phyloP scores from a whole-genome alignment of 768 basidiomycete species.

The Lactarius tabidus region DNA sequence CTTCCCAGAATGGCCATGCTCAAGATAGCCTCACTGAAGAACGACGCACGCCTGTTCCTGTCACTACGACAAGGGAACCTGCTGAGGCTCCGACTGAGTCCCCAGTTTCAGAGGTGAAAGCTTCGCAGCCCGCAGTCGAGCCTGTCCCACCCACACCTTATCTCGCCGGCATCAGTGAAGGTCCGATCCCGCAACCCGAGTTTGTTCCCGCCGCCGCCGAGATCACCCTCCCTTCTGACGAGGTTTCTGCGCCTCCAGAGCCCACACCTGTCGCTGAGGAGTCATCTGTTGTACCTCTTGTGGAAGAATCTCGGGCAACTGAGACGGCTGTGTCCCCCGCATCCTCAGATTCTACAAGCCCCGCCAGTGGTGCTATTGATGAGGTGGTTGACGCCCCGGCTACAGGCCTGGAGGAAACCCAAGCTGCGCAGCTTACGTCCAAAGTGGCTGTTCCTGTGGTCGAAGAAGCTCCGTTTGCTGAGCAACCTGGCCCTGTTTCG shows the following conservation, averaged over 20 bases:
- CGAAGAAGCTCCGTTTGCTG: background rate
- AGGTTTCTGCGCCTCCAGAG: slow-evolving; percentile 10
- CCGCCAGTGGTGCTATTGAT: background rate
- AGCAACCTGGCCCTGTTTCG: background rate
- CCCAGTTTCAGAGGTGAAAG: slow-evolving; percentile 6
- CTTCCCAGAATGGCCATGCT: slow-evolving; percentile 13
- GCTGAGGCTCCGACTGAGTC: slow-evolving; percentile 24
- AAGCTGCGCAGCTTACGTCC: background rate
- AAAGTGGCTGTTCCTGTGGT: background rate
- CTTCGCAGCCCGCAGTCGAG: background rate
- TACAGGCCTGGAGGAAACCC: background rate
- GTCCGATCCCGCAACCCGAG: slow-evolving; percentile 32
- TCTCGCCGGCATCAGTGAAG: background rate
- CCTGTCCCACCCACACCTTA: background rate
- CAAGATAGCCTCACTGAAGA: background rate
- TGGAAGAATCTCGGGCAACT: background rate
- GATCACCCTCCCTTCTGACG: slow-evolving; percentile 2
- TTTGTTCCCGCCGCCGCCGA: slow-evolving; percentile 20
- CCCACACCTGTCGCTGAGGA: slow-evolving; percentile 8
- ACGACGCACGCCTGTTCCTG: background rate
- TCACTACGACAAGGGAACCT: slow-evolving; percentile 33
- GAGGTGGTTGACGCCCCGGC: background rate
- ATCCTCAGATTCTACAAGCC: background rate
- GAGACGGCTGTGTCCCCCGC: background rate
- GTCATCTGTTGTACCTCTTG: background rate